Percentiles rank a stretch among this genome's conserved stretches.
Conservation (phyloP, 495 filamentous ascomycete species). For the Barbatosphaeria neglecta region DNA sequence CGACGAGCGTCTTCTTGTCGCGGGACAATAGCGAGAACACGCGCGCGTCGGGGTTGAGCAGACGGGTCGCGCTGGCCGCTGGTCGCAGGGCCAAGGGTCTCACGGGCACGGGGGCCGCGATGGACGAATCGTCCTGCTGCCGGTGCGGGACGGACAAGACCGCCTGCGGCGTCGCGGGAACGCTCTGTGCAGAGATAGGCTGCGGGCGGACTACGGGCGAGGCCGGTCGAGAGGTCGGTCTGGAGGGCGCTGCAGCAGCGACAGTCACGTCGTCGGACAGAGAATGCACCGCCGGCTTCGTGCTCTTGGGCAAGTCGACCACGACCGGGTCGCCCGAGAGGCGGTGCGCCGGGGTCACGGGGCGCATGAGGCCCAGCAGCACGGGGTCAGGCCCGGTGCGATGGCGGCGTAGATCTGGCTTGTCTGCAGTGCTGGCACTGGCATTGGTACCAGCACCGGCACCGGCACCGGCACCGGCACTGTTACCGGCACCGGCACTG, state of each 20-base stretch:
- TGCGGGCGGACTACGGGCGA: not conserved
- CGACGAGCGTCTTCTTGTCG: not conserved
- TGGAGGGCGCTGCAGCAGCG: not conserved
- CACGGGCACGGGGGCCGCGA: not conserved
- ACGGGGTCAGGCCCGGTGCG: not conserved
- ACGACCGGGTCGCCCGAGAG: not conserved
- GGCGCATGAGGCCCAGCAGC: not conserved
- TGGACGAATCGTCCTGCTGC: not conserved
- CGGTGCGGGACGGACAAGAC: not conserved
- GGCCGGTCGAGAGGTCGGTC: not conserved
- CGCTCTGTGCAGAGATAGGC: not conserved
- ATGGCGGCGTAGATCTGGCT: too few relatives aligned
- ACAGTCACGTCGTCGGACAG: not conserved
- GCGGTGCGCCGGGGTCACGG: not conserved
- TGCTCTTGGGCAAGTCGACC: not conserved
- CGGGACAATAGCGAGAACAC: not conserved
- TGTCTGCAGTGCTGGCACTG: too few relatives aligned
- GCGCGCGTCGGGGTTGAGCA: not conserved
- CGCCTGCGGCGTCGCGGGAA: not conserved
- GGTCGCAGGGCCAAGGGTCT: not conserved
- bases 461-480: too few relatives aligned
- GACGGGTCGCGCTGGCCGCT: not conserved
- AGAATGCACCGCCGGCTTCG: not conserved
- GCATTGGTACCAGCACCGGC: too few relatives aligned
- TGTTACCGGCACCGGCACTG: too few relatives aligned